Base-by-base conservation (phyloP, 495 filamentous ascomycete genomes). In the Penicillium pulvis region DNA sequence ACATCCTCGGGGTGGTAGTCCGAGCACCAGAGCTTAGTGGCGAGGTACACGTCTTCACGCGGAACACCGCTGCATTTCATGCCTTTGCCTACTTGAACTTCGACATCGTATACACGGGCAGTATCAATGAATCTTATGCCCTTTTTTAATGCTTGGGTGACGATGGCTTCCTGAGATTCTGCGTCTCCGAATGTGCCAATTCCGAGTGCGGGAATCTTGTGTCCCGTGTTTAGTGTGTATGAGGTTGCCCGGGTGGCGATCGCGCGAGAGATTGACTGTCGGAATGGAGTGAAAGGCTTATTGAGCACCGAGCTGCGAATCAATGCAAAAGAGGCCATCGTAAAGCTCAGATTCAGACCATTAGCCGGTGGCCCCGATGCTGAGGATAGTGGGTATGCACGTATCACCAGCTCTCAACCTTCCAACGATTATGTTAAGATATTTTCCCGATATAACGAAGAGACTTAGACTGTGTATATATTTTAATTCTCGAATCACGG, bases 21-120 rank as follows among this genome's bases (percentile, higher is more conserved):
- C 28, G 81, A 80, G 68, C 83, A 85, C 86, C 85, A 90, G n/a
- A 90, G 68, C 65, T 90, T 90, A 51, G 80, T 82, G 16, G 45
- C 51, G 54, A 64, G 17, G 45, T 59, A 67, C 6, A 67, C 54
- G 1, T 67, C 58, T 30, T 67, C 30, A 19, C 64, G 81, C 16
- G 77, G 68, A 44, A 84, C 66, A 14, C 75, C 70, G 41, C 77
- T 73, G 7, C 78, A 76, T 20, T 75, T 73, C 68, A 88, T 84
- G 42, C 79, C 84, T 24, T 76, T 67, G 6, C 84, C 85, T 11
- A 78, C 80, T 59, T 68, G 69, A 57, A 75, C 56, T 39, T 79
- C 71, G 48, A 75, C 55, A n/a, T 51, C n/a, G 35, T 57, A 57
- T 19, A 69, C 70, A 36, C 74, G 65, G 7, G 81, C 81, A 3